Base-by-base conservation (phyloP, 352 stramenopile species). In the Globisporangium apiculatum region DNA sequence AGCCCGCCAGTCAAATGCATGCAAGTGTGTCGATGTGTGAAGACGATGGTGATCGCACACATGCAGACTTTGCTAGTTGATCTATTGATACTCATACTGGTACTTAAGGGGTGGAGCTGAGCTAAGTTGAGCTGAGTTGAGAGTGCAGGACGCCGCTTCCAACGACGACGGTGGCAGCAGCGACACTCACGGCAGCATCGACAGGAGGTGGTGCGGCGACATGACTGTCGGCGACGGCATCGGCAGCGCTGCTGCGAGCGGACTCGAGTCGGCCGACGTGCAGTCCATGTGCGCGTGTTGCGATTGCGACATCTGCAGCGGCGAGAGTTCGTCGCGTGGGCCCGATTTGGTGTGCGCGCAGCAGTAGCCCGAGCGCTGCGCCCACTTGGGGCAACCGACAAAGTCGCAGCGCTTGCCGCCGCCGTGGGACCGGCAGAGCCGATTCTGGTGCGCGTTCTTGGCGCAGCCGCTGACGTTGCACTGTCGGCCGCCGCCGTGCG, bases 371-470 rank as follows among this genome's bases (percentile, higher is more conserved):
- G 81, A 91, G 38, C 86, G 83, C 54, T 94, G 86, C 3, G 83
- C 85, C 76, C 85, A 91, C 68, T 94, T 94, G 0, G 79, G 73
- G 45, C 86, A 96, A 3, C 79, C 80, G 37, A 79, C 75, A 53
- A 79, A 87, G 60, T 89, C 73, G 56, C 86, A 96, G 0, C 85
- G 74, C 59, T 91, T 91, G 36, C 85, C 85, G 31, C 86, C 86
- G 37, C 86, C 86, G 31, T 96, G 86, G 7, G 76, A 89, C 9
- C 83, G 79, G 43, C 86, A 96, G 54, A 91, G 69, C 14, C 81
- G 79, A 58, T 91, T 91, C 54, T 92, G 85, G 55, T 94, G 84
- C 7, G 80, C 82, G 55, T 91, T 90, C 70, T 95, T 95, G 18
- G 71, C 74, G 74, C 86, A 95, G 10, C 79, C 80, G 17, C 62